These are phyloP conservation scores for Coccomyxa subellipsoidea DNA, from an alignment of 163 green algal genomes.

Conservation along the genomic window DNA sequence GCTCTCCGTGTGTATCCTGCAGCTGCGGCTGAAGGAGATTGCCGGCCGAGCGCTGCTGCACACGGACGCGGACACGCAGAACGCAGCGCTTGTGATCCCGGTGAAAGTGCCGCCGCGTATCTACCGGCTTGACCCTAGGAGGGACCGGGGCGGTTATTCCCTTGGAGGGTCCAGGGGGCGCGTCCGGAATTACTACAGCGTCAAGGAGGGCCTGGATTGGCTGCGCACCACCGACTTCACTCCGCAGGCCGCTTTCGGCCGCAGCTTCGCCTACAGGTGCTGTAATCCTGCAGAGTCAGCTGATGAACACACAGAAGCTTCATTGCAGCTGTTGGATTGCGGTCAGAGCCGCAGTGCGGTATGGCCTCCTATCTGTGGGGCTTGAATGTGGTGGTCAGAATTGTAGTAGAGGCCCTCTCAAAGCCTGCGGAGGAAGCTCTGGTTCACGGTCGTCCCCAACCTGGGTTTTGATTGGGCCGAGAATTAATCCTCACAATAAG, in stretches of 20 bases:
- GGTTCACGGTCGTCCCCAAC: too few species aligned
- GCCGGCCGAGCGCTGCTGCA: not conserved
- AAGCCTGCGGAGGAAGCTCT: too few species aligned
- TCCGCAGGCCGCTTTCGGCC: not conserved
- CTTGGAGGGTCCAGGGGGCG: too few species aligned
- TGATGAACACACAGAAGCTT: too few species aligned
- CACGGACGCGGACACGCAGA: not conserved
- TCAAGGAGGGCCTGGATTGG: not conserved
- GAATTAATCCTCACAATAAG: too few species aligned
- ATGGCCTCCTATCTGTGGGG: too few species aligned
- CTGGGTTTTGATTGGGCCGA: too few species aligned
- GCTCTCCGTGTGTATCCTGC: too few species aligned
- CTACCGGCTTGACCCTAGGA: not conserved
- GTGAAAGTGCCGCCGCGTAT: not conserved
- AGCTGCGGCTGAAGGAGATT: not conserved
- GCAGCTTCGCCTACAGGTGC: conserved; percentile 8
- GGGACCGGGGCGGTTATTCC: too few species aligned
- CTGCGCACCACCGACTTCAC: conserved; percentile 2
- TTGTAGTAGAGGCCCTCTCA: too few species aligned
- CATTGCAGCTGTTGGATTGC: not conserved
- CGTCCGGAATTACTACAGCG: not conserved
- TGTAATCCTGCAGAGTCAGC: too few species aligned
- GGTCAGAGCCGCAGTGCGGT: not conserved
- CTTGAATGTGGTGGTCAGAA: too few species aligned
- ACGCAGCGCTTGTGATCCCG: not conserved